Percentiles rank a stretch among this genome's conserved stretches.
These are phyloP conservation scores for Penicillium sp. DNA, from an alignment of 2,329 filamentous ascomycete genomes.

Conservation along the genomic window DNA sequence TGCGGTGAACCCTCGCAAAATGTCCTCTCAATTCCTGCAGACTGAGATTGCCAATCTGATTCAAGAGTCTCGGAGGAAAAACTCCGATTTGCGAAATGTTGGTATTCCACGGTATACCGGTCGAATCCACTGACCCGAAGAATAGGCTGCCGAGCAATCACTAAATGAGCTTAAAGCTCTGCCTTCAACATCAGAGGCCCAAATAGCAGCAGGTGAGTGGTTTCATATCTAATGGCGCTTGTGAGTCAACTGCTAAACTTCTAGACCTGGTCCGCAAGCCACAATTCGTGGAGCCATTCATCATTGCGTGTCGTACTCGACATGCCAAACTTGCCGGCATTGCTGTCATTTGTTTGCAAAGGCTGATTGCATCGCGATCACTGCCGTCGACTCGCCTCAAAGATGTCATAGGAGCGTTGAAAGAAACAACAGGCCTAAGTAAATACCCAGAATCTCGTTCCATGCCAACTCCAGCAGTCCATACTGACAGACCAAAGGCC, in stretches of 20 bases:
- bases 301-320: slow-evolving; percentile 86
- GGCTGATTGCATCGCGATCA: slow-evolving; percentile 79
- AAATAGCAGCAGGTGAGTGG: slow-evolving; percentile 67
- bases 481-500: slow-evolving; percentile 44
- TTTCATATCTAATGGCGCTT: neutral
- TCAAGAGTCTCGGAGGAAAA: slow-evolving; percentile 93
- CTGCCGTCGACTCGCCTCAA: slow-evolving; percentile 77
- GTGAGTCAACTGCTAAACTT: slow-evolving; percentile 13
- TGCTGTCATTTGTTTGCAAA: slow-evolving; percentile 84
- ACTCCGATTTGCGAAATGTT: slow-evolving; percentile 79
- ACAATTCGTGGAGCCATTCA: slow-evolving; percentile 88
- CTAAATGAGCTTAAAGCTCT: slow-evolving; percentile 83
- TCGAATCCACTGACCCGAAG: slow-evolving; percentile 25
- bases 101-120: slow-evolving; percentile 17
- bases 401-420: slow-evolving; percentile 84
- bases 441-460: slow-evolving; percentile 35
- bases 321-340: slow-evolving; percentile 89
- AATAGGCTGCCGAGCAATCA: slow-evolving; percentile 86
- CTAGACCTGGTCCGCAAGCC: slow-evolving; percentile 79
- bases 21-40: slow-evolving; percentile 88
- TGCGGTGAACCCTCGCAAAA: slow-evolving; percentile 47
- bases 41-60: slow-evolving; percentile 88
- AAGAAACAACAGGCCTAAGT: slow-evolving; percentile 75
- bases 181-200: slow-evolving; percentile 72
- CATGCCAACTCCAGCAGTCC: neutral